phyloP scores from a whole-genome alignment of 176 grass and related monocot species.

The Ensete ventricosum region DNA sequence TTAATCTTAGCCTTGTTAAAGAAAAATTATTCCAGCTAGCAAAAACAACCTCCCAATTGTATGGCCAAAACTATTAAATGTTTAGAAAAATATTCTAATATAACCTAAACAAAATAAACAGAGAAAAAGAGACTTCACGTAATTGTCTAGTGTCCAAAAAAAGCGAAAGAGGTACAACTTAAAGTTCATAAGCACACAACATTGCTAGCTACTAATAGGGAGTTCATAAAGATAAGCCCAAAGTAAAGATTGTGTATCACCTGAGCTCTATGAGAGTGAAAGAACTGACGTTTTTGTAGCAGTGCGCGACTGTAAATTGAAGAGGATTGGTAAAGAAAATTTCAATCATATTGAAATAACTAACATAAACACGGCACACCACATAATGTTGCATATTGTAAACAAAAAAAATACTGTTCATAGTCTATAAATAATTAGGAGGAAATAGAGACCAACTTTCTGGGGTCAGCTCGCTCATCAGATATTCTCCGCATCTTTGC shows the following conservation, averaged over 20 bases:
- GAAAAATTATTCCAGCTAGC: neutral
- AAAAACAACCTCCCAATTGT: too few relatives aligned
- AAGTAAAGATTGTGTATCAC: conserved; percentile 27
- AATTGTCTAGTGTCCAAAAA: neutral
- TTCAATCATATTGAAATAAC: neutral
- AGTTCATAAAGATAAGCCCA: neutral
- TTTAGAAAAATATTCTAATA: neutral
- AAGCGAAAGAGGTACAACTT: neutral
- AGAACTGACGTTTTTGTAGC: conserved; percentile 71
- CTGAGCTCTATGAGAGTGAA: conserved; percentile 81
- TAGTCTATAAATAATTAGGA: neutral
- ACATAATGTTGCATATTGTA: neutral
- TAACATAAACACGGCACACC: neutral
- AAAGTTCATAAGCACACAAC: too few relatives aligned
- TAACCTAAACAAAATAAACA: neutral
- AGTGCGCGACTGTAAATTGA: conserved; percentile 45
- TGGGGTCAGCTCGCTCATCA: conserved; percentile 49
- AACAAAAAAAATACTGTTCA: neutral
- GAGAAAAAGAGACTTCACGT: neutral
- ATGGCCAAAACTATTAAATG: neutral
- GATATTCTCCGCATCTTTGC: conserved; percentile 60
- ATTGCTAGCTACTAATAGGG: too few relatives aligned
- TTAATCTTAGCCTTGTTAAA: neutral
- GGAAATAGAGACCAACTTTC: conserved; percentile 42
- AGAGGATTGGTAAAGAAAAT: conserved; percentile 3